Percentiles rank a stretch among this genome's conserved stretches.
These are phyloP conservation scores for Physcomitrium patens DNA, from an alignment of 225 moss, liverwort and hornwort genomes.

Conservation along the genomic window DNA sequence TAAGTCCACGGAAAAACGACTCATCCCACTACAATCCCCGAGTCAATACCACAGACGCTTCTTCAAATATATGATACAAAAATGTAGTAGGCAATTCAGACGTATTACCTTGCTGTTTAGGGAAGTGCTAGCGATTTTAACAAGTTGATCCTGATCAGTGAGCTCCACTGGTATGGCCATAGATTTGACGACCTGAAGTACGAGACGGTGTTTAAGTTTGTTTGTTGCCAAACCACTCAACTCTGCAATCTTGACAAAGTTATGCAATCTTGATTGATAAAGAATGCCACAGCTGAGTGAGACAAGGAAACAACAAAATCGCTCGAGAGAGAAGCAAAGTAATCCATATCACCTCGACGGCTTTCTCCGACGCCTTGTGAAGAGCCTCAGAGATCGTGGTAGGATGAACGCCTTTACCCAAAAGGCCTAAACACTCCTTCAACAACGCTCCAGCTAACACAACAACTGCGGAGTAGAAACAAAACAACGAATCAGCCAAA, in stretches of 20 bases:
- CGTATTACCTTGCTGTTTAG: constrained; percentile 83
- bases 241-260: neutral
- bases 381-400: constrained; percentile 93
- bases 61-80: neutral
- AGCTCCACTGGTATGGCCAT: constrained; percentile 95
- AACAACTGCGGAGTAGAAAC: constrained; percentile 64
- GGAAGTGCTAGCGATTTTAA: constrained; percentile 96
- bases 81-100: neutral
- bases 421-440: constrained; percentile 81
- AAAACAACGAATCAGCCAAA: constrained; percentile 12
- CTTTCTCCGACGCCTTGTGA: constrained; percentile 88
- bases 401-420: constrained; percentile 95
- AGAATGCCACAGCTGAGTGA: neutral
- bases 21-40: neutral
- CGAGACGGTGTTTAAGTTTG: constrained; percentile 1
- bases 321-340: neutral
- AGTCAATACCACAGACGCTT: neutral
- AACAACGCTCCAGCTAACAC: constrained; percentile 93
- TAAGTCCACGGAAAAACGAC: constrained; percentile 31
- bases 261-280: neutral
- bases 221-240: neutral
- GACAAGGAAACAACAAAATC: neutral
- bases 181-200: constrained; percentile 69
- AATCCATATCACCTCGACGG: constrained; percentile 69
- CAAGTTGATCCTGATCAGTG: constrained; percentile 79